Conservation (phyloP, 441 rosid genomes). For the Mallotus japonicus region DNA sequence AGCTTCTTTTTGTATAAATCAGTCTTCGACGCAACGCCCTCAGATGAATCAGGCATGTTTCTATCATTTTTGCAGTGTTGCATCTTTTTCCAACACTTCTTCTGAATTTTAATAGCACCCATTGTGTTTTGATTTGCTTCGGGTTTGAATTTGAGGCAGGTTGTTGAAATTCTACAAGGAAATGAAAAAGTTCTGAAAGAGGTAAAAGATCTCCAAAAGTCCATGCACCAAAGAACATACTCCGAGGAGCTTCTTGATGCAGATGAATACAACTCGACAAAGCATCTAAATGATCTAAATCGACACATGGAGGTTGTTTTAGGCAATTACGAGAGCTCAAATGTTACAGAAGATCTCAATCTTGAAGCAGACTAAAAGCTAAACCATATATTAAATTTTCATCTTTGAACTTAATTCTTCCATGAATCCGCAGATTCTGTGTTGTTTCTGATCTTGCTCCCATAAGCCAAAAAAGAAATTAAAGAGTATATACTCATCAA, state of each 20-base stretch:
- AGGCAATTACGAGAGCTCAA: slow-evolving; percentile 23
- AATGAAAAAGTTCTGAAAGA: slow-evolving; percentile 41
- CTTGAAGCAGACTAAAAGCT: not conserved
- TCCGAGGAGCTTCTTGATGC: slow-evolving; percentile 70
- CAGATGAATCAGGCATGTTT: slow-evolving; percentile 75
- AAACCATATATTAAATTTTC: not conserved
- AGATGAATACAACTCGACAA: slow-evolving; percentile 73
- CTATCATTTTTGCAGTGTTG: not conserved
- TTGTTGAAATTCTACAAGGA: slow-evolving; percentile 58
- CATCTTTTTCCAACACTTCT: too few species aligned
- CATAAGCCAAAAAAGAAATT: not conserved
- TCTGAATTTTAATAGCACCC: not conserved
- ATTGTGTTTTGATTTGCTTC: not conserved
- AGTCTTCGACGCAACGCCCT: slow-evolving; percentile 59
- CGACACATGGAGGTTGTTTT: slow-evolving; percentile 59
- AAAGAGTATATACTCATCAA: not conserved
- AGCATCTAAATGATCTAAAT: slow-evolving; percentile 50
- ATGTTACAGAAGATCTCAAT: not conserved
- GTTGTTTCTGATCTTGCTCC: not conserved
- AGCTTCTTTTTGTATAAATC: slow-evolving; percentile 70
- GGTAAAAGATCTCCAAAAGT: slow-evolving; percentile 32
- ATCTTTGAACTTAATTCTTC: not conserved
- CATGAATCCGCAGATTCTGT: not conserved
- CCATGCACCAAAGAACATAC: slow-evolving; percentile 55
- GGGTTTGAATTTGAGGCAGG: slow-evolving; percentile 35